A percentile compares a stretch with the other conserved stretches of the same genome.
Evolutionary conservation across 2,329 filamentous ascomycete genomes (phyloP).

Genomic region (Cordyceps tenuipes): DNA sequence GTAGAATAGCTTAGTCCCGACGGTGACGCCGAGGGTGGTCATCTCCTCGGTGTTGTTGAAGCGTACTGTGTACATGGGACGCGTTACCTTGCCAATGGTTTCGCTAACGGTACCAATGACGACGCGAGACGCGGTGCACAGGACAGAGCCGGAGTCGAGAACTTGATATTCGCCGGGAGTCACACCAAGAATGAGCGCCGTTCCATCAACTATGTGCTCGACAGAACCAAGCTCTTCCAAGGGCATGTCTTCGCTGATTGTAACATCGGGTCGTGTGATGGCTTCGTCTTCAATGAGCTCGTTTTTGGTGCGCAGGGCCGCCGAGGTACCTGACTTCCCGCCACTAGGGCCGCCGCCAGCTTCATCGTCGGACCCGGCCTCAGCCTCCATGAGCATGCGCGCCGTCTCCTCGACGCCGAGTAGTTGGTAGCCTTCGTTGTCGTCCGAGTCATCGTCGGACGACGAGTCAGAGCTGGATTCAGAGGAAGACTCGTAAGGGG

Average conservation of each 20-base stretch:
- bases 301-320: conserved; percentile 70
- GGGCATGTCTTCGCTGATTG: conserved; percentile 67
- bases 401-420: conserved; percentile 77
- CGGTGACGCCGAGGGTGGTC: conserved; percentile 54
- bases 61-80: conserved; percentile 76
- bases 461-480: conserved; percentile 64
- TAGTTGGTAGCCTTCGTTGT: conserved; percentile 58
- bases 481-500: conserved; percentile 60
- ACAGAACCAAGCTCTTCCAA: conserved; percentile 69
- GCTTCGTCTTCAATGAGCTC: conserved; percentile 55
- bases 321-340: conserved; percentile 29
- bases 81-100: conserved; percentile 74
- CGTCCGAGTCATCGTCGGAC: conserved; percentile 48
- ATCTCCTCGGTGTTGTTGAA: conserved; percentile 65
- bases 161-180: conserved; percentile 76
- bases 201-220: conserved; percentile 69
- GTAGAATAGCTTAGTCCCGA: conserved; percentile 69
- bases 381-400: conserved; percentile 75
- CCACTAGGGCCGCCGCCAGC: conserved; percentile 39
- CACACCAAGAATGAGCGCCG: conserved; percentile 69
- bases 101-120: conserved; percentile 80
- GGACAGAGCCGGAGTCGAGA: conserved; percentile 72
- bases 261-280: conserved; percentile 66
- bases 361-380: conserved; percentile 73
- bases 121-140: conserved; percentile 67